Percentiles rank a stretch among this genome's conserved stretches.
These are phyloP conservation scores for Kwoniella newhampshirensis DNA, from an alignment of 768 basidiomycete genomes.

Conservation along the genomic window DNA sequence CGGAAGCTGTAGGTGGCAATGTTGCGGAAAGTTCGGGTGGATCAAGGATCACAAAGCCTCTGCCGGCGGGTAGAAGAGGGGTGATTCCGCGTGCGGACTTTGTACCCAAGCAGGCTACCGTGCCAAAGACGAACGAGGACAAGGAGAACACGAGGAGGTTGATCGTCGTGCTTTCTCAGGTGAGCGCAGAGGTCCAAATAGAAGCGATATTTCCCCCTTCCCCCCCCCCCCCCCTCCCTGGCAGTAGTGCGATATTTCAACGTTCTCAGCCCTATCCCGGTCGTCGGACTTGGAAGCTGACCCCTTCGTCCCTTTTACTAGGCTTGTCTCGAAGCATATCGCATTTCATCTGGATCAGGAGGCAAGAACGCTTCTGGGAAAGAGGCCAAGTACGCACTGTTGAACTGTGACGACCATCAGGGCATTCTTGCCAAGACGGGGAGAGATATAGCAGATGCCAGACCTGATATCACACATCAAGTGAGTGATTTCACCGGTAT, in stretches of 20 bases:
- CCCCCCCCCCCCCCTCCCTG: too few relatives aligned
- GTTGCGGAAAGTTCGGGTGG: slow-evolving; percentile 5
- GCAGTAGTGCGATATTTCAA: too few relatives aligned
- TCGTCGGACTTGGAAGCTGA: not conserved
- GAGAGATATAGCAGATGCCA: slow-evolving; percentile 96
- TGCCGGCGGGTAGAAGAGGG: slow-evolving; percentile 34
- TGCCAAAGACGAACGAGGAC: slow-evolving; percentile 58
- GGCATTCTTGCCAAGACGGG: slow-evolving; percentile 97
- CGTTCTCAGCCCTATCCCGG: too few relatives aligned
- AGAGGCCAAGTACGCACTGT: slow-evolving; percentile 90
- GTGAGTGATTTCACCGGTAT: too few relatives aligned
- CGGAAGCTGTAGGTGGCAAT: slow-evolving; percentile 14
- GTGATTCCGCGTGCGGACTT: slow-evolving; percentile 29
- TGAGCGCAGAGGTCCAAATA: slow-evolving; percentile 23
- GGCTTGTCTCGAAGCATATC: slow-evolving; percentile 94
- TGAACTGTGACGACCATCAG: slow-evolving; percentile 99
- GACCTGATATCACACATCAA: slow-evolving; percentile 99
- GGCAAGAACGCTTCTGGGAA: slow-evolving; percentile 58
- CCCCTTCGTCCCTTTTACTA: slow-evolving; percentile 54
- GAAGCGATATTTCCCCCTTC: too few relatives aligned
- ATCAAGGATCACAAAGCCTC: slow-evolving; percentile 42
- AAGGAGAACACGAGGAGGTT: slow-evolving; percentile 63
- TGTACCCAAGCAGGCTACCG: slow-evolving; percentile 76
- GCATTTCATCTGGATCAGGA: slow-evolving; percentile 65
- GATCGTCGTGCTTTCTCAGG: slow-evolving; percentile 72